Evolutionary conservation across 169 alveolate species (phyloP), one percentile per base, ranked within the genome.

Genomic region (Plasmodium chabaudi): DNA sequence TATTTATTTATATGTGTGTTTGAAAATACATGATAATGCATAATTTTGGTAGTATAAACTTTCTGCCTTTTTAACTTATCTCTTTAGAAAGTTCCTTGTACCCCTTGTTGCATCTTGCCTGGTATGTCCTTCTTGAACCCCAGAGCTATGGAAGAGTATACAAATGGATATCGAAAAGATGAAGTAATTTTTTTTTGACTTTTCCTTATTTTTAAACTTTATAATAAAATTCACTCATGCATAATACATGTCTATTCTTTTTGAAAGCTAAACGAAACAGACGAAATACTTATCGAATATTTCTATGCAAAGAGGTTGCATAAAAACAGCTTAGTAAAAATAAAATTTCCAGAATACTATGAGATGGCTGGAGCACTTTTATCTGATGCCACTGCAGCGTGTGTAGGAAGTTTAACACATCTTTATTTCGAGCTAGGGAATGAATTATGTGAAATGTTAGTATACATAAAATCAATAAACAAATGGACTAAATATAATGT

Each of bases 311-410:
- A 77, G 59, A 63, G 89, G 25, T 59, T 77, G 67, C 25, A 77
- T 44, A 64, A 68, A 77, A 77, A 68, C 21, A 77, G 93, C 59
- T 87, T 93, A 59, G 92, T 93, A 87, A 93, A 92, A 79, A 92
- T 93, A 73, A 87, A 87, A 87, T 93, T 93, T 59, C 96, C 96
- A 4, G 56, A 60, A 44, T 92, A 49, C 46, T 93, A 93, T 71
- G 93, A 88, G 34, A 72, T 84, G 79, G 96, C 95, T 2, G 94
- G 95, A 64, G 95, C 96, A 13, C 93, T 93, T 57, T 74, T 93
- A 19, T 92, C 96, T 9, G 96, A 93, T 55, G 70, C 96, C 10
- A 93, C 96, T 0, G 96, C 96, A 42, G 92, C 96, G 1, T 92
- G 93, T 1, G 94, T 93, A 15, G 96, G 96, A 59, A 79, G 25